phyloP scores from a whole-genome alignment of 192 early-diverging fungal genomes.

The Coemansia sp. region DNA sequence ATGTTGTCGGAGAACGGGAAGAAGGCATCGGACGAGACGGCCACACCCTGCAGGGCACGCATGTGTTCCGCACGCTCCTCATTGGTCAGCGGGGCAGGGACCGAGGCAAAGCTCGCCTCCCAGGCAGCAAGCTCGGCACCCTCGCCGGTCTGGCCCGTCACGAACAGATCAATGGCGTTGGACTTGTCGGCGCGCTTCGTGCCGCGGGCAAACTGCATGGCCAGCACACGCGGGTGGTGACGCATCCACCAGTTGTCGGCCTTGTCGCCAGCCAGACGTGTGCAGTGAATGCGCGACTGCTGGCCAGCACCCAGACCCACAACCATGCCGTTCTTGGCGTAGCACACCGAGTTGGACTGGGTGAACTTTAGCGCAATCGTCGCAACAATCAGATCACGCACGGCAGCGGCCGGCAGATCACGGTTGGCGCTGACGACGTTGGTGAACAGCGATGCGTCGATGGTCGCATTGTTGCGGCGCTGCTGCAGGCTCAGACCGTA shows the following conservation, averaged over 20 bases:
- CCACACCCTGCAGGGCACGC: constrained; percentile 67
- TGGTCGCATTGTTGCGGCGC: constrained; percentile 84
- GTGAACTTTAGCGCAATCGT: constrained; percentile 99
- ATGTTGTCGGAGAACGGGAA: constrained; percentile 99
- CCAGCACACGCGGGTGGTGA: constrained; percentile 93
- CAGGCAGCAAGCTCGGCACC: constrained; percentile 67
- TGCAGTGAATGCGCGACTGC: constrained; percentile 98
- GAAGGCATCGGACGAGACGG: constrained; percentile 95
- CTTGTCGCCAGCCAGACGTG: constrained; percentile 98
- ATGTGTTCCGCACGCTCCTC: constrained; percentile 80
- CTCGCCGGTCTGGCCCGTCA: constrained; percentile 84
- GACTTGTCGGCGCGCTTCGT: constrained; percentile 94
- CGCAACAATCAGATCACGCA: constrained; percentile 90
- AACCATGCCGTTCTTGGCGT: constrained; percentile 96
- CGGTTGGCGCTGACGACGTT: constrained; percentile 86
- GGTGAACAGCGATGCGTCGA: constrained; percentile 72
- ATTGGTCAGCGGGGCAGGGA: constrained; percentile 77
- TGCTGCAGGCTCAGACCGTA: constrained; percentile 92
- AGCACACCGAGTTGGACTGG: constrained; percentile 98
- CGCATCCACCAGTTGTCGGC: constrained; percentile 99
- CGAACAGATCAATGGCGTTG: constrained; percentile 95
- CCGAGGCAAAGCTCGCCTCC: constrained; percentile 75
- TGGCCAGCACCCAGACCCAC: constrained; percentile 97
- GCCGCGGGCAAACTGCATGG: constrained; percentile 79
- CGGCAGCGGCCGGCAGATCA: constrained; percentile 64